Percentiles rank a stretch among this genome's conserved stretches.
Evolutionary conservation across 768 basidiomycete genomes (phyloP).

Genomic region (Mrakia frigida): DNA sequence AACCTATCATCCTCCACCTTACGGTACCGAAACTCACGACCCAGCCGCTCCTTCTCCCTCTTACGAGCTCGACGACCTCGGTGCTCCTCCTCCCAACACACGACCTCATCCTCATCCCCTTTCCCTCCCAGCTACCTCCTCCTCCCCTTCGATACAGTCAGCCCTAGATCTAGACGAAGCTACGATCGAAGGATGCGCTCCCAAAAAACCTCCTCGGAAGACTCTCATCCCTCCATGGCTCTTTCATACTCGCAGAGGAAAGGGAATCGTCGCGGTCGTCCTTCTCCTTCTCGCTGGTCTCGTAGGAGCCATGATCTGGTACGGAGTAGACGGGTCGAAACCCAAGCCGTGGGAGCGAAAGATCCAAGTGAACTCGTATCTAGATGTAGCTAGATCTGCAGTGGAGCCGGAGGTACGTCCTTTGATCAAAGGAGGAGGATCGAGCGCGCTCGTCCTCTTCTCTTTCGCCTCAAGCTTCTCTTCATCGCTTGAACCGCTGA

Average conservation of each 20-base stretch:
- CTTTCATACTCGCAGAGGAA: conserved; percentile 1
- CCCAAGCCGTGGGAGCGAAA: not conserved
- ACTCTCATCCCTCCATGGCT: not conserved
- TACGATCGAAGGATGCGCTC: not conserved
- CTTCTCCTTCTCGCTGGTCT: not conserved
- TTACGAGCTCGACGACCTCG: not conserved
- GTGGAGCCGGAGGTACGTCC: not conserved
- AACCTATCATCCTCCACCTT: not conserved
- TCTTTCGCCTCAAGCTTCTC: not conserved
- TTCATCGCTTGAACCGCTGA: not conserved
- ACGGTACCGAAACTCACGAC: not conserved
- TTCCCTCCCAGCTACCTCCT: not conserved
- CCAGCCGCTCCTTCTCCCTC: not conserved
- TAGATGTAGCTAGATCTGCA: not conserved
- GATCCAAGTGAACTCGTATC: not conserved
- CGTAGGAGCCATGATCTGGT: not conserved
- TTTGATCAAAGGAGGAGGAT: not conserved
- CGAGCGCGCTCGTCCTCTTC: not conserved
- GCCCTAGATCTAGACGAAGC: not conserved
- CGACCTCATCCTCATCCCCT: not conserved
- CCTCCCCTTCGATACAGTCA: not conserved
- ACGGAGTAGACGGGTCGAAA: not conserved
- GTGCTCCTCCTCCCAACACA: not conserved
- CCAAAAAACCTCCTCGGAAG: not conserved
- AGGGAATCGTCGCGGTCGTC: not conserved